Evolutionary conservation across 2,329 filamentous ascomycete genomes (phyloP).

Genomic region (Macroventuria anomochaeta): DNA sequence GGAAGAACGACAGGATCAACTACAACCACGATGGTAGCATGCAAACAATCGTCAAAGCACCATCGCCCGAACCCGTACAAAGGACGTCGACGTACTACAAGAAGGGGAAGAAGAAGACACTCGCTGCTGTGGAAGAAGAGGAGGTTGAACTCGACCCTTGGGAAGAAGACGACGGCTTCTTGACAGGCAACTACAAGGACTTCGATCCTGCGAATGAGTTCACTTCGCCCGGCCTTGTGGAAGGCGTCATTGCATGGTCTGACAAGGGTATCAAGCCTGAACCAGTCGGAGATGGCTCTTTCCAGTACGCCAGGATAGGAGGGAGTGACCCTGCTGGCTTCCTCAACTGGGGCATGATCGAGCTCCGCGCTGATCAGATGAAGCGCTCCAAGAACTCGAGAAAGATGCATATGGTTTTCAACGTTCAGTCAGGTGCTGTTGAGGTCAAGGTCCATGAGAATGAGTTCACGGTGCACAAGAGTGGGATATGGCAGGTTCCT

Average conservation of each 20-base stretch:
- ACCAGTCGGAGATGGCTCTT: constrained; percentile 70
- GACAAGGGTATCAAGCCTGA: constrained; percentile 62
- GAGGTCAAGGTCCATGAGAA: constrained; percentile 77
- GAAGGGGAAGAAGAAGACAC: constrained; percentile 38
- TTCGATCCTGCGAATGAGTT: constrained; percentile 69
- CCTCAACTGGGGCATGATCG: constrained; percentile 88
- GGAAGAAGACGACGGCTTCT: constrained; percentile 70
- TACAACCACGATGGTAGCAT: constrained; percentile 72
- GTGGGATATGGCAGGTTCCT: constrained; percentile 93
- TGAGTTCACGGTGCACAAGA: constrained; percentile 81
- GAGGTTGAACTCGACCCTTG: constrained; percentile 69
- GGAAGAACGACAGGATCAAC: constrained; percentile 82
- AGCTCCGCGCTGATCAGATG: constrained; percentile 79
- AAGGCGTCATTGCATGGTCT: constrained; percentile 65
- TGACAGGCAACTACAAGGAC: constrained; percentile 67
- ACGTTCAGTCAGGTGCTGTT: constrained; percentile 83
- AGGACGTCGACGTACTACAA: constrained; percentile 44
- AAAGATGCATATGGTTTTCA: constrained; percentile 97
- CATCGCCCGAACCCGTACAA: constrained; percentile 61
- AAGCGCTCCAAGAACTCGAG: constrained; percentile 92
- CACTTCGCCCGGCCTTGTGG: constrained; percentile 59
- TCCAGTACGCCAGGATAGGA: constrained; percentile 88
- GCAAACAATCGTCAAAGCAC: constrained; percentile 76
- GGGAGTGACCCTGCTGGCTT: constrained; percentile 62
- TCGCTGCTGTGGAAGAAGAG: constrained; percentile 57